Percentiles rank a stretch among this genome's conserved stretches.
These are phyloP conservation scores for Clarireedia hainanense DNA, from an alignment of 2,329 filamentous ascomycete species.

Conservation along the genomic window DNA sequence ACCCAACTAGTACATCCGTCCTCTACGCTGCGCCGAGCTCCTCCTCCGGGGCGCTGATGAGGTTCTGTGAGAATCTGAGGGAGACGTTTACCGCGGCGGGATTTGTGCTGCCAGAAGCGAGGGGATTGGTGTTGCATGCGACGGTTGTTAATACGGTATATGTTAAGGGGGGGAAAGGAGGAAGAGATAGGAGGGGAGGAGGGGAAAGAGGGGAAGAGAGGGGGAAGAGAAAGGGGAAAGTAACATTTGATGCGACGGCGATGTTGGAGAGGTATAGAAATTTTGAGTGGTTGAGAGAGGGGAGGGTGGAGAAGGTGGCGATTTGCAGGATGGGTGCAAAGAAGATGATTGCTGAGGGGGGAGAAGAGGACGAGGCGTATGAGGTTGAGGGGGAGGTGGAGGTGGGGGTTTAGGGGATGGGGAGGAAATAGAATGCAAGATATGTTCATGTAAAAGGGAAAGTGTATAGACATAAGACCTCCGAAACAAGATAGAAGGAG, in stretches of 20 bases:
- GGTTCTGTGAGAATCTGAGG: conserved; percentile 51
- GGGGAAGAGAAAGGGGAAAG: conserved; percentile 17
- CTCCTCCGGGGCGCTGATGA: conserved; percentile 38
- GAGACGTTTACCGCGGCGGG: conserved; percentile 45
- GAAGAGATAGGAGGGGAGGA: neutral
- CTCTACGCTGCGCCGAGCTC: conserved; percentile 59
- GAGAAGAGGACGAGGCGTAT: conserved; percentile 24
- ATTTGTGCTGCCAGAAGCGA: conserved; percentile 47
- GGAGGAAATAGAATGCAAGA: neutral
- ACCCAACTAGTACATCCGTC: conserved; percentile 45
- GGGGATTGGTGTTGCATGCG: conserved; percentile 69
- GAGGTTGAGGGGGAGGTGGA: conserved; percentile 21
- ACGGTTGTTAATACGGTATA: conserved; percentile 85
- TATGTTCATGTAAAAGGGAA: too few relatives aligned
- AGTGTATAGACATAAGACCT: too few relatives aligned
- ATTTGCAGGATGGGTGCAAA: conserved; percentile 87
- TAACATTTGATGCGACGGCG: conserved; percentile 45
- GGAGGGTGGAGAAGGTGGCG: conserved; percentile 62
- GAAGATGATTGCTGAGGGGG: conserved; percentile 26
- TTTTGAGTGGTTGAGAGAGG: conserved; percentile 61
- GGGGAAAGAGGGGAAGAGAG: conserved; percentile 20
- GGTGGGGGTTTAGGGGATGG: conserved; percentile 11
- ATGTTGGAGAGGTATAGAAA: conserved; percentile 54
- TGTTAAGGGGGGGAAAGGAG: conserved; percentile 33
- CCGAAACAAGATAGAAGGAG: too few relatives aligned